Base-by-base conservation (phyloP, 768 basidiomycete genomes). In the Boletus tylopilopsis region DNA sequence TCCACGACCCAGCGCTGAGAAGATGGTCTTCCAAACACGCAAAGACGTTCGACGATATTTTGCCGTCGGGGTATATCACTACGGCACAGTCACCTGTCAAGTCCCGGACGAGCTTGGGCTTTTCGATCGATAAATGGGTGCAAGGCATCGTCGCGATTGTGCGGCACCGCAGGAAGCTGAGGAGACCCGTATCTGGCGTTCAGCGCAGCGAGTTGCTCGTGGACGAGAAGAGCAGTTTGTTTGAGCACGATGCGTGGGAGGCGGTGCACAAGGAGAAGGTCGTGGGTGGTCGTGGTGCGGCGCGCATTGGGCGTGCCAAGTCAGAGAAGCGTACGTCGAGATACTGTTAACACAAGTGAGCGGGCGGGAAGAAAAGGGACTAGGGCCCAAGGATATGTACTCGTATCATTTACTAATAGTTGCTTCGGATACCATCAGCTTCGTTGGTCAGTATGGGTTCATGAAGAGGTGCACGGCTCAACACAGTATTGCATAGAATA, bases 1-100 rank as follows among this genome's bases (percentile, higher is more conserved):
- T 47, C 13, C 57, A 21, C 7, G 64, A 69, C 16, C 64, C 68
- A 1, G 56, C 61, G 0, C 30, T 69, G n/a, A 44, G 55, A 50
- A 51, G 54, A 13, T 58, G 57, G 53, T 57, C 58, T 12, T 39
- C 41, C n/a, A 55, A 42, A n/a, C 60, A 63, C 1, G 51, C 63
- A 33, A 60, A 66, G 39, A 74, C 76, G 5, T 80, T 80, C 54
- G 66, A 67, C 33, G 76, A 79, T 34, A 73, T 81, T 18, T 65
- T 81, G 10, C 76, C 79, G 2, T 45, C 73, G 5, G 56, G 67
- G 8, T 65, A 72, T n/a, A 79, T 81, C 49, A 69, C 77, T 3
- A 61, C 74, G 0, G 68, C 66, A 2, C 41, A 49, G 21, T 49
- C 62, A 5, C 41, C 27, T 67, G 2, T 53, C 66, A 23, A 46